phyloP scores from a whole-genome alignment of 345 rosid genomes.

The Trapa bicornis region DNA sequence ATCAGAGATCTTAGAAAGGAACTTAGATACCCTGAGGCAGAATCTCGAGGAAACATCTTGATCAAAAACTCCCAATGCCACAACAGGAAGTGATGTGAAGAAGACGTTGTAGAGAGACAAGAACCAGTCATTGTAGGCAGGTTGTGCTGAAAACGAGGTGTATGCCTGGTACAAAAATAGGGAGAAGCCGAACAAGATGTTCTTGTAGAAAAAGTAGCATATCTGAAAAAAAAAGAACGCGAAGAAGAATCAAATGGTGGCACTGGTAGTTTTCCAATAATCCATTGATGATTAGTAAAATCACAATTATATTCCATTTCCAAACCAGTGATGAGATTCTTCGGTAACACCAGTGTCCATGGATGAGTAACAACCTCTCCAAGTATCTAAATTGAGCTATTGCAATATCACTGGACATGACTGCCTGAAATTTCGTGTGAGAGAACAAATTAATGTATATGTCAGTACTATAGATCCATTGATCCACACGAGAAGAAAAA shows the following conservation, averaged over 20 bases:
- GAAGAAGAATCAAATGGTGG: neutral
- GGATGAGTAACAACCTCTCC: constrained; percentile 75
- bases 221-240: constrained; percentile 36
- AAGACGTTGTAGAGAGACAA: constrained; percentile 58
- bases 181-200: constrained; percentile 65
- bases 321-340: constrained; percentile 77
- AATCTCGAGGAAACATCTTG: constrained; percentile 73
- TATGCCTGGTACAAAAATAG: constrained; percentile 63
- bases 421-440: constrained; percentile 43
- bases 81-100: constrained; percentile 70
- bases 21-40: constrained; percentile 47
- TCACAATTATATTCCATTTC: neutral
- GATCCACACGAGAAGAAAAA: neutral
- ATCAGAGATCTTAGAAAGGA: no score
- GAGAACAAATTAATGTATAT: neutral
- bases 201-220: constrained; percentile 98
- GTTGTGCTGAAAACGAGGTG: constrained; percentile 68
- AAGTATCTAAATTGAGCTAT: constrained; percentile 82
- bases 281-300: neutral
- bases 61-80: constrained; percentile 75
- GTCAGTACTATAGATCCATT: neutral
- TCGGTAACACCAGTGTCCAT: constrained; percentile 97
- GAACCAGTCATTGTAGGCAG: constrained; percentile 74
- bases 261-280: neutral
- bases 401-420: constrained; percentile 87